These are phyloP conservation scores for Metschnikowia dekortorum DNA, from an alignment of 805 yeast species.

Conservation along the genomic window DNA sequence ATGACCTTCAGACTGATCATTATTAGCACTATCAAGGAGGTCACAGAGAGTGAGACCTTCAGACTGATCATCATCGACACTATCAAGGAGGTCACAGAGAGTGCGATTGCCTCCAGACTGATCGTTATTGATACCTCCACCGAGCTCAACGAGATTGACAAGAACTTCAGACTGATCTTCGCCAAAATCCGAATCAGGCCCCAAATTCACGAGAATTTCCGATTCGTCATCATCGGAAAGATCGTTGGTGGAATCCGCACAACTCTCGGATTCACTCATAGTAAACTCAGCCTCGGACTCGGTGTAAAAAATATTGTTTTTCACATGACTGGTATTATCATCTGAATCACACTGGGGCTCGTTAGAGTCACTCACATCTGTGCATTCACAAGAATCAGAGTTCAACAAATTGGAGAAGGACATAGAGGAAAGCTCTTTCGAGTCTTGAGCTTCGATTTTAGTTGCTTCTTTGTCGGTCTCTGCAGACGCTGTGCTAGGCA, in stretches of 20 bases:
- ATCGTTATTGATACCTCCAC: neutral
- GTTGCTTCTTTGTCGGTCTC: neutral
- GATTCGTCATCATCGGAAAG: neutral
- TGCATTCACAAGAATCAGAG: constrained; percentile 1
- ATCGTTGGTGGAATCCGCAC: neutral
- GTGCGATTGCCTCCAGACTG: neutral
- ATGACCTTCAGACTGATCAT: neutral
- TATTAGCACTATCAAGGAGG: neutral
- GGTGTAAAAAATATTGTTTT: neutral
- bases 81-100: neutral
- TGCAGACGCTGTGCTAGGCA: too few species aligned
- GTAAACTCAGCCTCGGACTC: neutral
- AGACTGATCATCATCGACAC: neutral
- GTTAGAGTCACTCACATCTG: neutral
- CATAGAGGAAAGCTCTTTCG: neutral
- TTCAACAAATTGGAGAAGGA: neutral
- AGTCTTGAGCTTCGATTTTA: neutral
- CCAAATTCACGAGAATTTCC: neutral
- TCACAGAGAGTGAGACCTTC: neutral
- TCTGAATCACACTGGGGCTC: neutral
- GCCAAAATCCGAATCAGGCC: neutral
- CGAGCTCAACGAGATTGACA: neutral
- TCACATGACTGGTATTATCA: neutral
- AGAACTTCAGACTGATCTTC: neutral
- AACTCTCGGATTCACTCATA: neutral